Evolutionary conservation across 225 moss, liverwort and hornwort species (phyloP).

Genomic region (Pseudisothecium myosuroides): DNA sequence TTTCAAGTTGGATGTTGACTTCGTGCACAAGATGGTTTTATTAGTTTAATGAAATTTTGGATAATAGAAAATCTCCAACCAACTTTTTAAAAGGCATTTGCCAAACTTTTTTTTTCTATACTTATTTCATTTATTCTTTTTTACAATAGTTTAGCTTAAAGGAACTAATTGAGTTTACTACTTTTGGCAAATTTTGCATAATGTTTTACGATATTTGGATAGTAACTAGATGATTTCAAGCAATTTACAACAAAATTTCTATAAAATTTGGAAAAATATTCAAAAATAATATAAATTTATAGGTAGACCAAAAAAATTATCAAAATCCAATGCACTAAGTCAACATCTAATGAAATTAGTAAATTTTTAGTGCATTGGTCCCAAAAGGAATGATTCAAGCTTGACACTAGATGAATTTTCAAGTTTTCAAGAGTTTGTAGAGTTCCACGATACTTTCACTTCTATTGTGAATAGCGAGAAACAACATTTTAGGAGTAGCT

Average conservation of each 20-base stretch:
- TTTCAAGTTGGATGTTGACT: not conserved
- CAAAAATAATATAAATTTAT: not conserved
- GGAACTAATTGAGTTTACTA: not conserved
- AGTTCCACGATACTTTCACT: fast-evolving
- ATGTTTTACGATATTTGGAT: not conserved
- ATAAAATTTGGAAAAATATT: not conserved
- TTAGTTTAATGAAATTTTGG: not conserved
- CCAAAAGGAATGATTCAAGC: fast-evolving
- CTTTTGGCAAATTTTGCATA: not conserved
- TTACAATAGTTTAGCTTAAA: not conserved
- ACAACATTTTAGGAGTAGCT: not conserved
- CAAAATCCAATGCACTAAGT: not conserved
- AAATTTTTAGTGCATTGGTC: too few relatives aligned
- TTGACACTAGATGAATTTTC: fast-evolving
- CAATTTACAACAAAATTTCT: too few relatives aligned
- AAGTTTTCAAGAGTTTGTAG: not conserved
- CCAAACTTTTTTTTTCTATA: fast-evolving
- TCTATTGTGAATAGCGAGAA: fast-evolving
- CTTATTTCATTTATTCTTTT: not conserved
- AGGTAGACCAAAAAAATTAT: not conserved
- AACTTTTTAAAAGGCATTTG: too few relatives aligned
- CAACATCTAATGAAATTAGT: too few relatives aligned
- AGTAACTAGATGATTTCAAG: not conserved
- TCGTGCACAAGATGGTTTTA: not conserved
- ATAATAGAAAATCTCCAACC: not conserved